Base-by-base conservation (phyloP, 805 yeast genomes). In the Candida argentea region DNA sequence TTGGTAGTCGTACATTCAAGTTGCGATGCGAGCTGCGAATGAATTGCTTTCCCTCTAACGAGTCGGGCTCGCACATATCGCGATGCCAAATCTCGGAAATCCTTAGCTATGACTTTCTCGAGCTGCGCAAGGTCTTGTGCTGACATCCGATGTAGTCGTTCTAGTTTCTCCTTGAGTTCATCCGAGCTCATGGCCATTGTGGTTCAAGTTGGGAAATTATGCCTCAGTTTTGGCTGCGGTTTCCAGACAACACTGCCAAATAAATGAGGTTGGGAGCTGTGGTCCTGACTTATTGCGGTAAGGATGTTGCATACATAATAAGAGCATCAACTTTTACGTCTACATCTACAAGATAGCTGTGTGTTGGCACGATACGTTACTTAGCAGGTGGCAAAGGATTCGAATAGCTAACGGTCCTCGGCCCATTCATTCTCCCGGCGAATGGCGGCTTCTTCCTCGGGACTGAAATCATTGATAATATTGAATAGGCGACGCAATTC, bases 341-440 rank as follows among this genome's bases (percentile, higher is more conserved):
- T 4, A 3, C 16, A 8, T 9, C 3, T 24, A 12, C 26, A 24
- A 24, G 12, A 11, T 20, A 4, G 14, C 13, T 6, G 19, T 18
- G 4, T 19, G 11, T 20, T 26, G 19, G 14, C 20, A 12, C 16
- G 11, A 4, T 11, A 16, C 12, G n/a, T 7, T 14, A 22, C 13
- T n/a, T 17, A 14, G n/a, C 6, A 16, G 13, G 12, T 26, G n/a
- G 13, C 16, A 18, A 16, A 23, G n/a, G n/a, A n/a, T n/a, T n/a
- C n/a, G n/a, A n/a, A n/a, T n/a, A n/a, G n/a, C n/a, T 48, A 78
- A 51, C 89, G 79, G 48, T 80, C 89, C 48, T 80, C 91, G 14
- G 93, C 93, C 93, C 93, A 82, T 53, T 82, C 93, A 46, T 82
- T 82, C 52, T 82, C 93, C 54, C 86, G 73, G 50, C 81, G 76